phyloP scores from a whole-genome alignment of 345 rosid species.

The Angophora floribunda region DNA sequence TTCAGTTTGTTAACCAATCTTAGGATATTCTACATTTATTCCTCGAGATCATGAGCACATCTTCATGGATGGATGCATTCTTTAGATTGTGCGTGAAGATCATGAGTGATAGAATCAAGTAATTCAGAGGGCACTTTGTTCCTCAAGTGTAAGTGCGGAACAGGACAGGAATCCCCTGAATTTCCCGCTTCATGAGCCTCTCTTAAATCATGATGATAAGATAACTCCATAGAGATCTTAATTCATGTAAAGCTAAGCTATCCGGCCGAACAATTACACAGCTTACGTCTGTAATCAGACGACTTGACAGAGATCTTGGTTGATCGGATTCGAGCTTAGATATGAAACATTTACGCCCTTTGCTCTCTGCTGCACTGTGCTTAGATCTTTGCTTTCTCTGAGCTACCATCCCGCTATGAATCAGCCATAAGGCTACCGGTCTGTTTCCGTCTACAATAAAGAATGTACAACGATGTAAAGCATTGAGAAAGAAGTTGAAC shows the following conservation, averaged over 20 bases:
- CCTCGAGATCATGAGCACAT: not conserved
- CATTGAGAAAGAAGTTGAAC: not conserved
- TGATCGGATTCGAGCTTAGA: not conserved
- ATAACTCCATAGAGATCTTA: not conserved
- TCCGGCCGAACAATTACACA: not conserved
- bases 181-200: not conserved
- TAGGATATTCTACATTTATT: not conserved
- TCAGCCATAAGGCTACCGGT: not conserved
- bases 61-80: not conserved
- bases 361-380: not conserved
- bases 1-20: not conserved
- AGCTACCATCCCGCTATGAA: not conserved
- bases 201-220: not conserved
- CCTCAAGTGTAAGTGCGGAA: not conserved
- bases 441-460: not conserved
- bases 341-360: not conserved
- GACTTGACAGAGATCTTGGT: not conserved
- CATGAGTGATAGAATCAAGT: not conserved
- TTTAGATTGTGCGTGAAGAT: not conserved
- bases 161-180: not conserved
- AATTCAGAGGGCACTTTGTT: not conserved
- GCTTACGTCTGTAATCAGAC: no score
- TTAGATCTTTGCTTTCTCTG: not conserved
- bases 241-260: not conserved
- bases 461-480: not conserved